phyloP scores from a whole-genome alignment of 805 yeast species.

The Sugiyamaella floridensis region DNA sequence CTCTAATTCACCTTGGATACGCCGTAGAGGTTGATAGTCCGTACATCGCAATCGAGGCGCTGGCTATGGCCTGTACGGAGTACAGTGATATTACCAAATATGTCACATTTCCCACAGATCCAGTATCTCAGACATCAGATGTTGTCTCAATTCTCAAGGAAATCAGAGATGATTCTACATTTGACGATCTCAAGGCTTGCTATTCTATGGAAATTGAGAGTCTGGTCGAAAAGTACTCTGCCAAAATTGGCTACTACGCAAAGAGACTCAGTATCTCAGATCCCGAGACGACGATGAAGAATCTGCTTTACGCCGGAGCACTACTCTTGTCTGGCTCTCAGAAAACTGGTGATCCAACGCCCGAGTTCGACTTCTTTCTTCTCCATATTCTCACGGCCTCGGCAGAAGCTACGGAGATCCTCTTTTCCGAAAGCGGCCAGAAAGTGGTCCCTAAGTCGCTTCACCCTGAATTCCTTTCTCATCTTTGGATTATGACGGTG shows the following conservation, averaged over 20 bases:
- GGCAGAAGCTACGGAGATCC: slow-evolving; percentile 23
- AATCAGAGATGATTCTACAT: slow-evolving; percentile 16
- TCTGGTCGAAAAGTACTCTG: slow-evolving; percentile 10
- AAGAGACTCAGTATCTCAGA: slow-evolving; percentile 17
- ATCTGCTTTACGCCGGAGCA: slow-evolving; percentile 19
- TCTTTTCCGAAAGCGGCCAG: slow-evolving; percentile 6
- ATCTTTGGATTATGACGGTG: slow-evolving; percentile 16
- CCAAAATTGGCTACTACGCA: slow-evolving; percentile 13
- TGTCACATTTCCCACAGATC: slow-evolving; percentile 1
- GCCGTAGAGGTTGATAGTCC: slow-evolving; percentile 32
- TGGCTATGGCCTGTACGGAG: slow-evolving; percentile 25
- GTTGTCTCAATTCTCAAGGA: slow-evolving; percentile 17
- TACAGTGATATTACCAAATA: slow-evolving; percentile 8
- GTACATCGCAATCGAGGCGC: slow-evolving; percentile 31
- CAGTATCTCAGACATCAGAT: slow-evolving; percentile 3
- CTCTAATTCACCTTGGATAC: slow-evolving; percentile 31
- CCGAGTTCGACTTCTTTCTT: slow-evolving; percentile 24
- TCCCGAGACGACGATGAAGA: slow-evolving; percentile 13
- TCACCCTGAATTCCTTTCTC: slow-evolving; percentile 9
- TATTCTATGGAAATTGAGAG: slow-evolving; percentile 3
- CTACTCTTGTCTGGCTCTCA: slow-evolving; percentile 21
- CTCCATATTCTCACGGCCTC: slow-evolving; percentile 27
- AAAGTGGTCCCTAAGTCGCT: slow-evolving; percentile 12
- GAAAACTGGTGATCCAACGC: slow-evolving; percentile 10
- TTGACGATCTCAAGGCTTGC: slow-evolving; percentile 13